phyloP scores from a whole-genome alignment of 2,329 filamentous ascomycete genomes.

The Arachnopeziza araneosa region DNA sequence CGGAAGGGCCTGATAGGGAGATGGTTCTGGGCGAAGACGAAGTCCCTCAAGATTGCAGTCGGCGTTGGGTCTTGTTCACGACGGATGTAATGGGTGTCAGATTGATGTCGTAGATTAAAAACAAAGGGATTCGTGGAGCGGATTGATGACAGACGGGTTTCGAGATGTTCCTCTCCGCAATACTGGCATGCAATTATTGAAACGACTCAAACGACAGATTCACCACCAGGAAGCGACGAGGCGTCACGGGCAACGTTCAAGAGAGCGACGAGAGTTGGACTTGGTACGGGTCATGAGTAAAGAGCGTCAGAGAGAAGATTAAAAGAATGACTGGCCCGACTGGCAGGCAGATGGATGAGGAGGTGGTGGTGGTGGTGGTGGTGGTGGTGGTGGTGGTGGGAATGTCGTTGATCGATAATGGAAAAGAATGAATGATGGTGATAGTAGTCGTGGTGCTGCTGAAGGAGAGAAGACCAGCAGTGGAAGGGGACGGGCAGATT shows the following conservation, averaged over 20 bases:
- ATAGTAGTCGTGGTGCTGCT: too few species aligned
- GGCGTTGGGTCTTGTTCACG: not conserved
- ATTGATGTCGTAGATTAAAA: not conserved
- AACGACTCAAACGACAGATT: constrained; percentile 17
- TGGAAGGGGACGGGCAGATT: not conserved
- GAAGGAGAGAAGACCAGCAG: constrained; percentile 4
- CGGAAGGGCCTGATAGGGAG: not conserved
- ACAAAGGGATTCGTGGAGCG: not conserved
- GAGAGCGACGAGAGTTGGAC: constrained; percentile 30
- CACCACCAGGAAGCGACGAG: constrained; percentile 1
- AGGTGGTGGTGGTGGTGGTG: constrained; percentile 16
- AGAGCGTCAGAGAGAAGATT: constrained; percentile 32
- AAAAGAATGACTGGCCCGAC: constrained; percentile 54
- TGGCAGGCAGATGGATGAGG: constrained; percentile 40
- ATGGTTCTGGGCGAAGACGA: not conserved
- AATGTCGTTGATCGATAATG: constrained; percentile 22
- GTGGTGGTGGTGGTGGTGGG: constrained; percentile 22
- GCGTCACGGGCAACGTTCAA: constrained; percentile 13
- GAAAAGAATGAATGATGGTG: constrained; percentile 22
- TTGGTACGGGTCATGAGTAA: constrained; percentile 20
- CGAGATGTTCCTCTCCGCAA: constrained; percentile 8
- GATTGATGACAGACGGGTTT: constrained; percentile 10
- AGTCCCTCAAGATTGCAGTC: not conserved
- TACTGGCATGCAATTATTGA: constrained; percentile 18
- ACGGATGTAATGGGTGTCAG: not conserved